phyloP scores from a whole-genome alignment of 139 green algal genomes.

The Picochlorum sp. region DNA sequence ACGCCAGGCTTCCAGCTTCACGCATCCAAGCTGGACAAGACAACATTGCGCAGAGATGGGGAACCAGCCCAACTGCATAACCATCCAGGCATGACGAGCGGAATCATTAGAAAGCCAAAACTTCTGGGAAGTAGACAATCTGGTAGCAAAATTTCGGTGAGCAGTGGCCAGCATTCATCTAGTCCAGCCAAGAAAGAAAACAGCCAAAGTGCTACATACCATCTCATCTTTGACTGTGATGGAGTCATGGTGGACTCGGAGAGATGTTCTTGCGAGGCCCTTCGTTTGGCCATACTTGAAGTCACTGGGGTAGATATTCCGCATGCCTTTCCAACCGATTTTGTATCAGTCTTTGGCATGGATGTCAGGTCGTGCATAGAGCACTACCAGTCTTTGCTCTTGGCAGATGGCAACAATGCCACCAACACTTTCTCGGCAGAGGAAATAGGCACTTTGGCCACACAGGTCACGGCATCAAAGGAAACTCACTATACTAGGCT shows the following conservation, averaged over 20 bases:
- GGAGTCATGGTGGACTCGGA: conserved; percentile 70
- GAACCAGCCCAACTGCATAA: not conserved
- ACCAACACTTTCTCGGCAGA: not conserved
- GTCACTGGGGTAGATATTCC: conserved; percentile 67
- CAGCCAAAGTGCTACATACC: conserved; percentile 14
- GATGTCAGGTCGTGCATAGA: conserved; percentile 53
- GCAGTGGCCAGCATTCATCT: not conserved
- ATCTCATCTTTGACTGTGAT: conserved; percentile 71
- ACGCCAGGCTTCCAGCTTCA: conserved; percentile 69
- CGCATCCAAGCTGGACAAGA: conserved; percentile 34
- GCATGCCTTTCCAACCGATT: conserved; percentile 55
- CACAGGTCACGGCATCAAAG: conserved; percentile 34
- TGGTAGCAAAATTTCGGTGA: too few relatives aligned
- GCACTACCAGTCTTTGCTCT: conserved; percentile 20
- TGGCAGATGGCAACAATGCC: conserved; percentile 9
- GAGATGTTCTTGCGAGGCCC: conserved; percentile 49
- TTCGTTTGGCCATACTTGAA: conserved; percentile 47
- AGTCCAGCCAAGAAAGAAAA: too few relatives aligned
- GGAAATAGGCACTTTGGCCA: conserved; percentile 8
- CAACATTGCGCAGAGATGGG: not conserved
- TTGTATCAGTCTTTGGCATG: conserved; percentile 64
- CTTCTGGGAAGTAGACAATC: not conserved
- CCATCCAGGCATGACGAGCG: too few relatives aligned
- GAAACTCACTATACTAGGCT: conserved; percentile 39
- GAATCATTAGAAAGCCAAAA: conserved; percentile 2